Conservation (phyloP, 768 basidiomycete species). For the Boletus pseudo-olivaceus region DNA sequence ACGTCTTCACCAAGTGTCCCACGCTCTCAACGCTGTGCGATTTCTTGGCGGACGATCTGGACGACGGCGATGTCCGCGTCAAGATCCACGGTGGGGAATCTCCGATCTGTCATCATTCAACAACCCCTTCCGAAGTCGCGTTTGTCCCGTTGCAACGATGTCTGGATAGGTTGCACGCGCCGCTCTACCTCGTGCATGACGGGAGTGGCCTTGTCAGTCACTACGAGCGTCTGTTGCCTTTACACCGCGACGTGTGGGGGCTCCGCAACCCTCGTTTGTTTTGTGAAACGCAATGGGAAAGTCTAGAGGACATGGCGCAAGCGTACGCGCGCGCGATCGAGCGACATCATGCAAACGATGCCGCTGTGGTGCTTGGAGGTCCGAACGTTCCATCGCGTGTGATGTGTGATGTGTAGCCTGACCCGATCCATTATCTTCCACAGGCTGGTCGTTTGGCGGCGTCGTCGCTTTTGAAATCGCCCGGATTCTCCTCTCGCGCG, state of each 20-base stretch:
- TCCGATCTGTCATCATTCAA: neutral
- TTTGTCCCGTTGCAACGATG: conserved; percentile 39
- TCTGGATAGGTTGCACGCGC: conserved; percentile 23
- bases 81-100: neutral
- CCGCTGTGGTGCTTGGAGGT: conserved; percentile 57
- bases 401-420: neutral
- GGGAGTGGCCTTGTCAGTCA: conserved; percentile 62
- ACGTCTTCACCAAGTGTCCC: conserved; percentile 39
- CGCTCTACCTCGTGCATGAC: conserved; percentile 68
- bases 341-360: conserved; percentile 32
- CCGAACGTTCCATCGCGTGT: conserved; percentile 8
- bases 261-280: conserved; percentile 55
- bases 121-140: conserved; percentile 26
- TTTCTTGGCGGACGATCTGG: conserved; percentile 6
- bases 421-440: neutral
- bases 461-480: conserved; percentile 67
- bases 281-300: conserved; percentile 43
- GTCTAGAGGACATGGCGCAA: conserved; percentile 49
- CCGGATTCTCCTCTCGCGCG: conserved; percentile 38
- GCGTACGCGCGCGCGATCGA: conserved; percentile 45
- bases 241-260: conserved; percentile 57
- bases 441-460: conserved; percentile 81
- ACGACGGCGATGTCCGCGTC: neutral
- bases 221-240: conserved; percentile 42
- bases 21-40: conserved; percentile 33